Conservation (phyloP, 2,329 filamentous ascomycete species). For the Gaeumannomyces tritici region DNA sequence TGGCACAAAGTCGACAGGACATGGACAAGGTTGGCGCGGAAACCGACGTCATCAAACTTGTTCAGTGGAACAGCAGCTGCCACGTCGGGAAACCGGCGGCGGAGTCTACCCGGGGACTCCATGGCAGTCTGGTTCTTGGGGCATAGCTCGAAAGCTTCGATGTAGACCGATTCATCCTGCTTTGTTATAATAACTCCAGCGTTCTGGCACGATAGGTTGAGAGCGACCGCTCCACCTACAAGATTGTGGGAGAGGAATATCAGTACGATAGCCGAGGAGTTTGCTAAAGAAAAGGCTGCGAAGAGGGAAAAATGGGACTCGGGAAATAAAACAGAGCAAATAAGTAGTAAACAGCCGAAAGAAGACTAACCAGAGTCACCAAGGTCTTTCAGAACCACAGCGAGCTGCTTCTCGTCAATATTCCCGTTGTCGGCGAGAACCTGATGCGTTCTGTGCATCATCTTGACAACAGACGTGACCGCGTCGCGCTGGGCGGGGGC, state of each 20-base stretch:
- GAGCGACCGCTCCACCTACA: no score
- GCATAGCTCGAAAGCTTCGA: background rate
- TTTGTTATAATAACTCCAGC: background rate
- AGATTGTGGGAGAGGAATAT: no score
- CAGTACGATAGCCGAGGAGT: no score
- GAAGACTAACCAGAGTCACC: no score
- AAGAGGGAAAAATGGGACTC: background rate
- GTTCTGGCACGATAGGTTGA: background rate
- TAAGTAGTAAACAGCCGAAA: no score
- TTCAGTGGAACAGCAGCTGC: background rate
- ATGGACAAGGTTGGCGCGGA: background rate
- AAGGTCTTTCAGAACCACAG: no score
- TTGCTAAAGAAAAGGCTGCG: no score
- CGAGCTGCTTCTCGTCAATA: background rate
- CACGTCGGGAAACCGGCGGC: background rate
- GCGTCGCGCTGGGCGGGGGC: background rate
- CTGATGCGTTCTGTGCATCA: background rate
- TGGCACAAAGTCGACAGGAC: background rate
- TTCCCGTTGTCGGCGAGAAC: background rate
- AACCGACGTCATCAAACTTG: background rate
- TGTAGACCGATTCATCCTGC: background rate
- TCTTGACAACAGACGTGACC: background rate
- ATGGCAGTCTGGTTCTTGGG: background rate
- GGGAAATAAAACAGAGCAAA: no score
- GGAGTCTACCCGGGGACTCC: background rate